Conservation (phyloP, 1,139 yeast genomes). For the Suhomyces anneliseae region DNA sequence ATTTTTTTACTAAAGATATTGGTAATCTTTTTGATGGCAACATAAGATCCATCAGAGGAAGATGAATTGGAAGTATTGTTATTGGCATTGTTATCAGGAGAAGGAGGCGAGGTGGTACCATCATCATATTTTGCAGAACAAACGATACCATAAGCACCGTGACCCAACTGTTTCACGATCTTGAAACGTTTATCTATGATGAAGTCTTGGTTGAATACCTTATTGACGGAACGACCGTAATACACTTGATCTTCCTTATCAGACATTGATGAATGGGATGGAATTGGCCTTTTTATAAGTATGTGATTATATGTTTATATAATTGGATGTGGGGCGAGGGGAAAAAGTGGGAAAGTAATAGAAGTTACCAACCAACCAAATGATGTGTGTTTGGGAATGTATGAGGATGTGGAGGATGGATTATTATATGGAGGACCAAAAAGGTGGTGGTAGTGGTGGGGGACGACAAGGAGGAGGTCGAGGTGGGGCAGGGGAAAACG, state of each 20-base stretch:
- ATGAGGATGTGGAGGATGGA: background rate
- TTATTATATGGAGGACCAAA: background rate
- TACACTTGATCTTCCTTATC: slow-evolving; percentile 9
- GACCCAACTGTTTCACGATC: slow-evolving; percentile 88
- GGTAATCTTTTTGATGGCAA: slow-evolving; percentile 93
- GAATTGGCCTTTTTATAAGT: too few relatives aligned
- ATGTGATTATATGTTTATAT: too few relatives aligned
- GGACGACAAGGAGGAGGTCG: background rate
- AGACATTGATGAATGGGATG: slow-evolving; percentile 7
- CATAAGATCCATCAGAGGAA: slow-evolving; percentile 42
- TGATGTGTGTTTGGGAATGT: background rate
- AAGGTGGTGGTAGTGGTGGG: too few relatives aligned
- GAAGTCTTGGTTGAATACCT: slow-evolving; percentile 87
- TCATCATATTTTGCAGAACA: slow-evolving; percentile 90
- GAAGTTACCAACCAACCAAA: background rate
- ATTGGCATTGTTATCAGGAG: slow-evolving; percentile 6
- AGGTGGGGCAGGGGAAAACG: background rate
- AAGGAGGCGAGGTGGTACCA: slow-evolving; percentile 32
- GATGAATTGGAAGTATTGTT: slow-evolving; percentile 9
- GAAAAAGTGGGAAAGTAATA: too few relatives aligned
- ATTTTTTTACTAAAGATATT: slow-evolving; percentile 87
- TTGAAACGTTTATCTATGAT: slow-evolving; percentile 83
- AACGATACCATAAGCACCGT: slow-evolving; percentile 96
- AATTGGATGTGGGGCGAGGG: too few relatives aligned
- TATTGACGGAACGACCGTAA: slow-evolving; percentile 41